These are phyloP conservation scores for Yamadazyma takamatsuzukensis DNA, from an alignment of 805 yeast genomes.

Conservation along the genomic window DNA sequence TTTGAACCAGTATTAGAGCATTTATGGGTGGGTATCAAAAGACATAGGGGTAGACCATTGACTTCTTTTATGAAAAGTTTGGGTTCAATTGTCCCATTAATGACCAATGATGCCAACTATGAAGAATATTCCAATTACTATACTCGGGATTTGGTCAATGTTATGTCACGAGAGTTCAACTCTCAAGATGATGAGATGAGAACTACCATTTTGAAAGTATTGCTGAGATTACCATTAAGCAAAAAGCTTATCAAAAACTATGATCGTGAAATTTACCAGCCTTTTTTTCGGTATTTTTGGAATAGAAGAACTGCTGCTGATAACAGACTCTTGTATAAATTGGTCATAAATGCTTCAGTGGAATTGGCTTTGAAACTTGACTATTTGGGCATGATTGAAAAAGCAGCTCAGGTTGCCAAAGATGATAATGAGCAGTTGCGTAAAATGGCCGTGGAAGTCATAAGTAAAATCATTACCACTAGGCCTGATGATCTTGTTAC, in stretches of 20 bases:
- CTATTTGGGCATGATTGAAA: conserved; percentile 53
- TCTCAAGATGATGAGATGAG: conserved; percentile 90
- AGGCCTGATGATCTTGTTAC: conserved; percentile 40
- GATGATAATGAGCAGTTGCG: conserved; percentile 83
- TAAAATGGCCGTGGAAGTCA: conserved; percentile 71
- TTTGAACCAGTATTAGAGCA: conserved; percentile 74
- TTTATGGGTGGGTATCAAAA: conserved; percentile 73
- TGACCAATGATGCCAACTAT: conserved; percentile 52
- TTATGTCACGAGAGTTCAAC: conserved; percentile 66
- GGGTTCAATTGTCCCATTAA: conserved; percentile 77
- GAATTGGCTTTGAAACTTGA: conserved; percentile 68
- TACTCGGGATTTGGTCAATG: conserved; percentile 66
- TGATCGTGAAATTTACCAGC: conserved; percentile 49
- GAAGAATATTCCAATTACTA: conserved; percentile 77
- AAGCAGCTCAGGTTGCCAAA: conserved; percentile 56
- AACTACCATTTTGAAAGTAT: conserved; percentile 62
- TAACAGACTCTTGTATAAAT: conserved; percentile 43
- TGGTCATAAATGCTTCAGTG: conserved; percentile 71
- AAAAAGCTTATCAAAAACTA: conserved; percentile 52
- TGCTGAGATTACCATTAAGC: conserved; percentile 62
- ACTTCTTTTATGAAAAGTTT: conserved; percentile 75
- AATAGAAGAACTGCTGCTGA: conserved; percentile 76
- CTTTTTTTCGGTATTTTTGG: conserved; percentile 77
- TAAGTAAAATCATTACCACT: conserved; percentile 50
- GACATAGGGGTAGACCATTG: conserved; percentile 72